These are phyloP conservation scores for Silene uniflora DNA, from an alignment of 148 eudicot genomes.

Conservation along the genomic window DNA sequence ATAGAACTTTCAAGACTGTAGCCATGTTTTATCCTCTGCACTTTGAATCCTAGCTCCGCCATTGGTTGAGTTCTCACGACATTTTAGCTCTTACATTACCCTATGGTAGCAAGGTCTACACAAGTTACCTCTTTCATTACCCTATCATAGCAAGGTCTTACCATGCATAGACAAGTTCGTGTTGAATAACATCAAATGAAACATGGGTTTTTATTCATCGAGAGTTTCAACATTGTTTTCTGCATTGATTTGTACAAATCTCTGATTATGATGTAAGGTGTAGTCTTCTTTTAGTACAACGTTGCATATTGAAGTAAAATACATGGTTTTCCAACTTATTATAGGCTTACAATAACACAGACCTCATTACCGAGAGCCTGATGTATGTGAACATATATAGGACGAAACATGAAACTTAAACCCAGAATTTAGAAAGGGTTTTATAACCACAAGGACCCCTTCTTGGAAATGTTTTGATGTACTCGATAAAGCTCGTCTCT, in stretches of 20 bases:
- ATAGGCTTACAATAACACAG: not conserved
- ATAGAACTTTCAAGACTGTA: too few relatives aligned
- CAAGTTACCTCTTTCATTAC: too few relatives aligned
- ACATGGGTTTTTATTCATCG: too few relatives aligned
- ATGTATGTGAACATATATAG: not conserved
- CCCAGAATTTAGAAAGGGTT: slow-evolving; percentile 18
- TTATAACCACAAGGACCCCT: slow-evolving; percentile 16
- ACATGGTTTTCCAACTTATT: slow-evolving; percentile 2
- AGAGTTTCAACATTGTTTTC: too few relatives aligned
- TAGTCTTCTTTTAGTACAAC: not conserved
- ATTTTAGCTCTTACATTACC: too few relatives aligned
- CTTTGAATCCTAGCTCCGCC: too few relatives aligned
- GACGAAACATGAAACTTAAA: not conserved
- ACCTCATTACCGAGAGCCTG: not conserved
- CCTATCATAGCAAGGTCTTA: too few relatives aligned
- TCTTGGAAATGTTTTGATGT: slow-evolving; percentile 14
- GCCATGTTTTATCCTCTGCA: too few relatives aligned
- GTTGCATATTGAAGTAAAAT: not conserved
- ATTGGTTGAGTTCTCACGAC: too few relatives aligned
- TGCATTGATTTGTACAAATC: not conserved
- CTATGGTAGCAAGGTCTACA: too few relatives aligned
- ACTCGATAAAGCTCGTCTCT: slow-evolving; percentile 17
- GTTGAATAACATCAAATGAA: too few relatives aligned
- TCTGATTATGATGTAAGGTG: not conserved
- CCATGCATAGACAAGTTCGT: too few relatives aligned